Base-by-base conservation (phyloP, 164 flowering plant genomes). In the Protea cynaroides region DNA sequence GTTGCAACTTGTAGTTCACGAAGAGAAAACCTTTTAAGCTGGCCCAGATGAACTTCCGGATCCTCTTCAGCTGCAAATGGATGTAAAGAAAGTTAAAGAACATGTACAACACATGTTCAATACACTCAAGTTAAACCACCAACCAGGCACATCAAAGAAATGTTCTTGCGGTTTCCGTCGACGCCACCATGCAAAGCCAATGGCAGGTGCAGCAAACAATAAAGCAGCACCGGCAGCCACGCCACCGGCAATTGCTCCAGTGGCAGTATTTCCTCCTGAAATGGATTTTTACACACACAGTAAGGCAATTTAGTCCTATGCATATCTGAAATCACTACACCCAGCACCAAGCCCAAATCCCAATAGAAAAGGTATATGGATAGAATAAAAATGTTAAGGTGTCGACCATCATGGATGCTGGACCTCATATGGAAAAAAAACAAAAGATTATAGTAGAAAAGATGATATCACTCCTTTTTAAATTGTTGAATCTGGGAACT, bases 151-250 rank as follows among this genome's bases (percentile, higher is more conserved):
- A 66, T 79, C 83, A 66, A 75, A 80, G 78, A 74, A 81, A 70
- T 76, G 67, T 18, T 76, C 82, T 53, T 74, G 78, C 51, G 80
- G 80, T 58, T 74, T 81, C 62, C 80, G 60, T 21, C 79, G 71
- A 58, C 79, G 71, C 81, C 81, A 81, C 76, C 76, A 74, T 34
- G 78, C 78, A 74, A 81, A 72, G 24, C 74, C 84, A 67, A 81
- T 70, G 15, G 80, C 82, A 63, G 79, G 82, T 29, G 78, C 81
- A 68, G 81, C 81, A 74, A 81, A 78, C 37, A 81, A 57, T 37
- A 81, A 59, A 56, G 81, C 84, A 60, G 80, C 84, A 70, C 81
- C 84, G 52, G 76, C 81, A 62, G 81, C 83, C 63, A 80, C 83
- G 36, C 79, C 83, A 47, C 81, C 83, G 59, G 81, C 80, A 67